Evolutionary conservation across 2,329 filamentous ascomycete species (phyloP).

Genomic region (Fusarium mangiferae): DNA sequence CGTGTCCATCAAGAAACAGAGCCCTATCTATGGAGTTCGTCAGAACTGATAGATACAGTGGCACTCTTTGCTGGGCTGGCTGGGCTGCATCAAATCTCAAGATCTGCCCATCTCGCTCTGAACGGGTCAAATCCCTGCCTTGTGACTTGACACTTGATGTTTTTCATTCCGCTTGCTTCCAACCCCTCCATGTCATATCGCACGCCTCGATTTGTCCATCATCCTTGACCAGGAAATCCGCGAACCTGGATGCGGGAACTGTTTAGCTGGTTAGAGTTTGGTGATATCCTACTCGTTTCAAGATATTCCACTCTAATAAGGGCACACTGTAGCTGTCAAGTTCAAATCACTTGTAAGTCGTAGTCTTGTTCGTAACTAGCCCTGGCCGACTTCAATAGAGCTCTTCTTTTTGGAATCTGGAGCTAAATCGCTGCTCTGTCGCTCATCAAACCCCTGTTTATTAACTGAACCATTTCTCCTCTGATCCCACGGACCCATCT

Average conservation of each 20-base stretch:
- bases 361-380: background rate
- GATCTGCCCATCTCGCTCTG: conserved; percentile 39
- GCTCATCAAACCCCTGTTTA: conserved; percentile 5
- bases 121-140: conserved; percentile 26
- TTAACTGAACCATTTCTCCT: conserved; percentile 21
- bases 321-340: background rate
- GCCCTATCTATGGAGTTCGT: background rate
- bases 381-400: background rate
- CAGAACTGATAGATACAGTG: background rate
- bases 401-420: background rate
- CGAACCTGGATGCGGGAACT: conserved; percentile 41
- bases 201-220: conserved; percentile 8
- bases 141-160: conserved; percentile 31
- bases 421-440: background rate
- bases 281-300: conserved; percentile 17
- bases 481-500: conserved; percentile 32
- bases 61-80: conserved; percentile 7
- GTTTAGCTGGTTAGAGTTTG: conserved; percentile 6
- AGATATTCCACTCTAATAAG: background rate
- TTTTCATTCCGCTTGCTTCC: conserved; percentile 36
- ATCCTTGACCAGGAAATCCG: conserved; percentile 35
- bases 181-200: conserved; percentile 18
- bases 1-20: background rate
- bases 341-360: background rate
- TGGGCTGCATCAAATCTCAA: conserved; percentile 28